Evolutionary conservation across 148 eudicot genomes (phyloP).

Genomic region (Simmondsia chinensis): DNA sequence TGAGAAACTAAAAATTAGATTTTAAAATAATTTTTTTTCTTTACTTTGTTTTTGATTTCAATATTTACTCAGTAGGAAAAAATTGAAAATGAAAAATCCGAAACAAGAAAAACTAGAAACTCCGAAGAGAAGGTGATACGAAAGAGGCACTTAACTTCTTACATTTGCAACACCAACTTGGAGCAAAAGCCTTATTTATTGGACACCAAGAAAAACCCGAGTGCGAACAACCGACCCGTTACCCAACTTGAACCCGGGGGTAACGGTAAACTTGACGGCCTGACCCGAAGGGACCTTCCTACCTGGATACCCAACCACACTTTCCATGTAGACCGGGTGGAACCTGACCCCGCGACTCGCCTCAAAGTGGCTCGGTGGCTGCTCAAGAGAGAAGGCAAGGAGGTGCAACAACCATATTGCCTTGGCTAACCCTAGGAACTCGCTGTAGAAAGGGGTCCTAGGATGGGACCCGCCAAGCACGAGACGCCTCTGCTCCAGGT

Average conservation of each 20-base stretch:
- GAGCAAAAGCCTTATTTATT: constrained; percentile 20
- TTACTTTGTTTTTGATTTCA: too few relatives aligned
- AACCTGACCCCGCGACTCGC: constrained; percentile 78
- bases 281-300: constrained; percentile 34
- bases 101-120: too few relatives aligned
- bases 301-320: constrained; percentile 58
- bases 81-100: too few relatives aligned
- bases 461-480: constrained; percentile 71
- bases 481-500: constrained; percentile 71
- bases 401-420: constrained; percentile 91
- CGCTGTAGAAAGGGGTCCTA: constrained; percentile 70
- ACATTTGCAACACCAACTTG: too few relatives aligned
- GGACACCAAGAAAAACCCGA: constrained; percentile 71
- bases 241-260: constrained; percentile 87
- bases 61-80: too few relatives aligned
- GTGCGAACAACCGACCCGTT: constrained; percentile 71
- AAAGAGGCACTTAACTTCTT: too few relatives aligned
- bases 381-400: constrained; percentile 82
- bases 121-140: too few relatives aligned
- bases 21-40: too few relatives aligned
- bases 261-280: constrained; percentile 76
- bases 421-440: constrained; percentile 70
- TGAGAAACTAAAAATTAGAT: too few relatives aligned
- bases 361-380: constrained; percentile 91
- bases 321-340: constrained; percentile 78